phyloP scores from a whole-genome alignment of 2,329 filamentous ascomycete species.

The Penicillium sp. region DNA sequence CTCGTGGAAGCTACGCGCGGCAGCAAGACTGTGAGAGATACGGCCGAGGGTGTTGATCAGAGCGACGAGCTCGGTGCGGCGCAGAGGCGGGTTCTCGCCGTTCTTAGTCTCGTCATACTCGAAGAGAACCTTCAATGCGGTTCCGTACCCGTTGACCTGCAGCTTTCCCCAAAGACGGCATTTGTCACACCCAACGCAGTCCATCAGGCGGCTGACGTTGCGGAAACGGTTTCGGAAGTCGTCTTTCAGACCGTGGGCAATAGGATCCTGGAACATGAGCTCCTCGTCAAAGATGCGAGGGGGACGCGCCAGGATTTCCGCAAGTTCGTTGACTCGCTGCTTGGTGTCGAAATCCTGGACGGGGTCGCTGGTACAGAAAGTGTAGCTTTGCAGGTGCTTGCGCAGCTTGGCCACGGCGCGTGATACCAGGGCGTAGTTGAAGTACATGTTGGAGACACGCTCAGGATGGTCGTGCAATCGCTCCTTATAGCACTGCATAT shows the following conservation, averaged over 20 bases:
- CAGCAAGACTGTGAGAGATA: constrained; percentile 75
- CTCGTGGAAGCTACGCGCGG: constrained; percentile 70
- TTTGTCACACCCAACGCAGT: constrained; percentile 98
- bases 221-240: constrained; percentile 97
- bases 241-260: constrained; percentile 76
- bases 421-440: constrained; percentile 96
- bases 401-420: constrained; percentile 89
- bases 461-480: constrained; percentile 85
- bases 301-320: constrained; percentile 65
- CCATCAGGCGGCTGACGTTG: constrained; percentile 96
- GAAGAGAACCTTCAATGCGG: constrained; percentile 92
- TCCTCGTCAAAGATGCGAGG: constrained; percentile 88
- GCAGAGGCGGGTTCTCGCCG: constrained; percentile 67
- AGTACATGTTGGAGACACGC: constrained; percentile 95
- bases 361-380: constrained; percentile 86
- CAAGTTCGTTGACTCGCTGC: constrained; percentile 75
- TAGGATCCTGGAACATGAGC: constrained; percentile 79
- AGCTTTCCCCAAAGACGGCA: constrained; percentile 97
- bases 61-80: constrained; percentile 89
- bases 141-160: constrained; percentile 91
- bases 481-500: constrained; percentile 81
- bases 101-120: constrained; percentile 75
- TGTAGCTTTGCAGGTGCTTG: constrained; percentile 78
- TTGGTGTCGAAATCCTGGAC: constrained; percentile 78
- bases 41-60: constrained; percentile 92